Conservation (phyloP, 805 yeast genomes). For the Spathaspora girioi region DNA sequence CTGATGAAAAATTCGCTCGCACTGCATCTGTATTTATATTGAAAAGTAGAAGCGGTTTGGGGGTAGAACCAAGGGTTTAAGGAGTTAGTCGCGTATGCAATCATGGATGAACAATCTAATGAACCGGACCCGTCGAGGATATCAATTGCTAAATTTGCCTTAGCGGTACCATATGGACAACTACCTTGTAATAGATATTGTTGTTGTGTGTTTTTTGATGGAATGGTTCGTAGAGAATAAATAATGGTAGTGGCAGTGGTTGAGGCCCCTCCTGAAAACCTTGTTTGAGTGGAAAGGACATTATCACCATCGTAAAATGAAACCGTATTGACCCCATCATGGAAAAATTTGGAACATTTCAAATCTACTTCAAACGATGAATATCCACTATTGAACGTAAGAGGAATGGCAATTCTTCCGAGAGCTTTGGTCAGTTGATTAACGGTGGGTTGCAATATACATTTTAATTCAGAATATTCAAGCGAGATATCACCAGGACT, state of each 20-base stretch:
- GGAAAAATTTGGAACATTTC: constrained; percentile 13
- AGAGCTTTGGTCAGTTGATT: constrained; percentile 7
- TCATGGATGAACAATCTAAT: constrained; percentile 14
- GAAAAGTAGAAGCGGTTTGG: neutral
- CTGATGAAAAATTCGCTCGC: constrained; percentile 10
- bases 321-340: constrained; percentile 15
- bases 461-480: constrained; percentile 13
- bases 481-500: constrained; percentile 14
- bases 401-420: constrained; percentile 19
- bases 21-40: too few species aligned
- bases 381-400: constrained; percentile 19
- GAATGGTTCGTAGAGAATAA: constrained; percentile 10
- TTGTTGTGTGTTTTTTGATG: constrained; percentile 11
- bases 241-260: constrained; percentile 3
- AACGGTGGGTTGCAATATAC: constrained; percentile 14
- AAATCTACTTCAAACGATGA: constrained; percentile 14
- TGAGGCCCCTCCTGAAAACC: constrained; percentile 3
- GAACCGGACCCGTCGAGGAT: neutral
- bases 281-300: constrained; percentile 9
- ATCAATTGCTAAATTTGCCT: constrained; percentile 19
- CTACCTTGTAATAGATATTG: constrained; percentile 13
- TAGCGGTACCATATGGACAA: constrained; percentile 16
- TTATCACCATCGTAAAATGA: constrained; percentile 15
- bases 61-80: constrained; percentile 19
- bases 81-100: constrained; percentile 13